phyloP scores from a whole-genome alignment of 2,329 filamentous ascomycete genomes.

The Colletotrichum sp. region DNA sequence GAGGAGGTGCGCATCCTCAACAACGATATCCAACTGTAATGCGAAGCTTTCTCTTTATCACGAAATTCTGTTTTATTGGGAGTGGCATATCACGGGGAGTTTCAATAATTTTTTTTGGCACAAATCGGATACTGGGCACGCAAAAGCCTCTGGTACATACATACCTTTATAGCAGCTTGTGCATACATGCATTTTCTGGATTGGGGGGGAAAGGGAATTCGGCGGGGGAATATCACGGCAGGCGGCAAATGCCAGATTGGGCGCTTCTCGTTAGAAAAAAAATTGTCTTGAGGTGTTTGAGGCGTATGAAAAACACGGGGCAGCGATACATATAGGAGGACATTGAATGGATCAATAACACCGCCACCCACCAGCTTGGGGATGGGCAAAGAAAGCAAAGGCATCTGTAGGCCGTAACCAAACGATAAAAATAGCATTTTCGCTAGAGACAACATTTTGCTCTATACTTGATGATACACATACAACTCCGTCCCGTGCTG shows the following conservation, averaged over 20 bases:
- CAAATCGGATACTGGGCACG: not conserved
- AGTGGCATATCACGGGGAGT: not conserved
- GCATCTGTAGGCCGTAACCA: not conserved
- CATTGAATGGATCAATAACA: not conserved
- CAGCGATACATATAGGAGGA: not conserved
- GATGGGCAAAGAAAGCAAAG: not conserved
- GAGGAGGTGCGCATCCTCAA: constrained; percentile 91
- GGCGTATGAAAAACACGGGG: constrained; percentile 2
- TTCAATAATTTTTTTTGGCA: not conserved
- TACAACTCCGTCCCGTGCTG: constrained; percentile 11
- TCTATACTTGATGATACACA: constrained; percentile 1
- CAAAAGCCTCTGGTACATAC: not conserved
- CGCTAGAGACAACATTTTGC: not conserved
- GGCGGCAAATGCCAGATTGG: not conserved
- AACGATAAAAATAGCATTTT: not conserved
- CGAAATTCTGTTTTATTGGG: not conserved
- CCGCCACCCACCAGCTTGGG: not conserved
- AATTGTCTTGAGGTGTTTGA: not conserved
- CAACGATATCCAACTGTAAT: constrained; percentile 80
- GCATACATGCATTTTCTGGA: not conserved
- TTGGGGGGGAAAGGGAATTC: not conserved
- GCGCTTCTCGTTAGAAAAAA: not conserved
- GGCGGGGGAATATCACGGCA: not conserved
- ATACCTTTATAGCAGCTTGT: not conserved
- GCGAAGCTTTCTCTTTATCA: not conserved